Evolutionary conservation across 768 basidiomycete genomes (phyloP), one percentile per base, ranked within the genome.

Genomic region (Tremella mesenterica): DNA sequence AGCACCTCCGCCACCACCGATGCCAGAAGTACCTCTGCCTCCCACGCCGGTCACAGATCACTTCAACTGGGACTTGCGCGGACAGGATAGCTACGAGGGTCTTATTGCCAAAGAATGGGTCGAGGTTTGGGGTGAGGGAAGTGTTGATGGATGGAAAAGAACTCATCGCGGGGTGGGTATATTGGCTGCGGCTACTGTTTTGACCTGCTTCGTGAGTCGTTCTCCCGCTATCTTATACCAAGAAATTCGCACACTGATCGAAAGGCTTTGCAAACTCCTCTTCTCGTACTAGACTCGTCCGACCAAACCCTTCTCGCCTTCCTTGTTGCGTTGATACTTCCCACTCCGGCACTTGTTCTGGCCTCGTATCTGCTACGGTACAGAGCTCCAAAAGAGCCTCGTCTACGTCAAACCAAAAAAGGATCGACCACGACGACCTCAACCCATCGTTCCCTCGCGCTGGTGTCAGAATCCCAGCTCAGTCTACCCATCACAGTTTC

Each of bases 1-100:
- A 54, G 58, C 67, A 9, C 62, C 67, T 6, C 67, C 64, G 1
- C 67, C 67, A 3, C 67, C 64, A 1, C 67, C 67, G 1, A 56
- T 69, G 47, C 67, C 67, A 0, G 44, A 49, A 31, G 58, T 69
- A 58, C 67, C 67, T 12, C 47, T 69, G 1, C 67, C 67, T 1
- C 67, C 67, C 4, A 69, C 67, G 3, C 67, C 67, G 0, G 64
- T 58, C 3, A 29, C 45, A 1, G 45, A 56, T 6, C n/a, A 60
- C 10, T 59, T 53, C 21, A 60, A 53, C 29, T 53, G 39, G 23
- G 39, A 53, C 26, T 43, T 33, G 27, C 34, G 49, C 21, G 49
- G 43, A 1, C 65, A 69, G 43, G 64, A 58, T 9, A 58, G 53
- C 29, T 58, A 53, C 44, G 67, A 69, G 45, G 26, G 63, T 26